Base-by-base conservation (phyloP, 345 rosid species). In the Citrus maxima region DNA sequence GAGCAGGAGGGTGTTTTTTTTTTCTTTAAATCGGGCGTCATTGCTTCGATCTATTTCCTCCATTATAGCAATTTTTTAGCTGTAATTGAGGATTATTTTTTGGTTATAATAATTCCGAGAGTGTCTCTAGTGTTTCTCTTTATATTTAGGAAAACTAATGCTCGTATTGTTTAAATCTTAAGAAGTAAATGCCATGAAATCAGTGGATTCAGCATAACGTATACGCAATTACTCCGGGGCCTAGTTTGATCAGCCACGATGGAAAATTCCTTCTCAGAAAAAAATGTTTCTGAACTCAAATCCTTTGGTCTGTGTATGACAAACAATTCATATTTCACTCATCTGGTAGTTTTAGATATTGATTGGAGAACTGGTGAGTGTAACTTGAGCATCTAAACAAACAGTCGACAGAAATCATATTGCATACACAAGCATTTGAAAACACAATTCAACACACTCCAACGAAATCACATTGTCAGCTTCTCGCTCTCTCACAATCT, bases 391-490 rank as follows among this genome's bases (percentile, higher is more conserved):
- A 56, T 40, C 38, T 69, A 73, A 70, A 77, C 77, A 83, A 76
- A 73, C 13, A 46, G 1, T 13, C 56, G 59, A 40, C 12, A 21
- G 54, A 63, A 73, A 80, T 71, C 71, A 75, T 63, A 38, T 13
- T 18, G 25, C 14, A 68, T 63, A 55, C 73, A 30, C 65, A 75
- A 67, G 30, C 77, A 56, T 24, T 10, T 69, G 65, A 40, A 62
- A 75, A 58, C 55, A 72, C 37, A 46, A 56, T 34, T 74, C 68
- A 77, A 22, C 42, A 63, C 77, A 25, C 51, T 73, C 74, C 60
- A 35, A 67, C 22, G 40, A 79, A 49, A 71, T 75, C 70, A 51
- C 68, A 75, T 27, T 14, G 51, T 73, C 81, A 76, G 62, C 46
- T 5, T 37, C 77, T 30, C 30, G 22, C 37, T 55, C 37, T 19